Conservation (phyloP, 2,329 filamentous ascomycete species). For the Didymella lethalis region DNA sequence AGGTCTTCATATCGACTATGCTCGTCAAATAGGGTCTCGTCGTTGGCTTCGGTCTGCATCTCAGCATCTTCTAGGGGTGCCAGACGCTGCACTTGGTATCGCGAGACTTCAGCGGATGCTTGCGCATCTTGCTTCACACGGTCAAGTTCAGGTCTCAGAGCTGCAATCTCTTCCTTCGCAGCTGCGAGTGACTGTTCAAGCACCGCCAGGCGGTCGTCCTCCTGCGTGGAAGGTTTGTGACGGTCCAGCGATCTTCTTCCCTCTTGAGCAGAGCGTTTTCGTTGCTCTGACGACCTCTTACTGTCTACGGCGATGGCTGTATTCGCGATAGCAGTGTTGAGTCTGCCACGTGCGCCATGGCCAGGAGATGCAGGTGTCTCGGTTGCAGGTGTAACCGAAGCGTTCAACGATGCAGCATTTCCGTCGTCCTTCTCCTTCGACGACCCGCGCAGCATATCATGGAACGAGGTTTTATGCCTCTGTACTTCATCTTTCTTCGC, state of each 20-base stretch:
- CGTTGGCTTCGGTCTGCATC: background rate
- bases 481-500: slow-evolving; percentile 44
- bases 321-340: background rate
- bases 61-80: background rate
- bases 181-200: slow-evolving; percentile 40
- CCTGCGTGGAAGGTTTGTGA: too few species aligned
- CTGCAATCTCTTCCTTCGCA: slow-evolving; percentile 35
- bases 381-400: background rate
- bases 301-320: background rate
- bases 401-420: background rate
- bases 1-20: slow-evolving; percentile 21
- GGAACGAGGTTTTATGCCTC: slow-evolving; percentile 41
- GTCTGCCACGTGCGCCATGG: background rate
- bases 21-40: background rate
- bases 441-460: slow-evolving; percentile 39
- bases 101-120: slow-evolving; percentile 35
- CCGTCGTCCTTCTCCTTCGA: slow-evolving; percentile 17
- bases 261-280: background rate
- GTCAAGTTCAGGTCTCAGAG: slow-evolving; percentile 37
- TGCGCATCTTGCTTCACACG: slow-evolving; percentile 30
- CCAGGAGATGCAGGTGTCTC: background rate
- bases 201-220: slow-evolving; percentile 28
- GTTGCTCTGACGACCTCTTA: background rate
- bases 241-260: too few species aligned
- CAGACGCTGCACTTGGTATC: slow-evolving; percentile 24